Percentiles rank a stretch among this genome's conserved stretches.
Conservation (phyloP, 148 eudicot species). For the Dysphania ambrosioides region DNA sequence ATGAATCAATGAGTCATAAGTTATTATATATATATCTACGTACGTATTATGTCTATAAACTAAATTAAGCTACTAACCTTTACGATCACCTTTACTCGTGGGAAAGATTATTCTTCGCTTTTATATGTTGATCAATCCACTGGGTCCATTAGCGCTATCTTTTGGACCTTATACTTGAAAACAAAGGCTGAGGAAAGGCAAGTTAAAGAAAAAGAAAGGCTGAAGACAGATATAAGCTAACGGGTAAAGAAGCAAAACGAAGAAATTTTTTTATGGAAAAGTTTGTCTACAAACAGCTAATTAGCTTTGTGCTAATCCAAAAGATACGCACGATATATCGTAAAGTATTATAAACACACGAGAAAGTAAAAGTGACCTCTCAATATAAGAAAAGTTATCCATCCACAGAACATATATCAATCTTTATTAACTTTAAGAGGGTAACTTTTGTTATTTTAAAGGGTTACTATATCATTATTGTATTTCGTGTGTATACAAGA, state of each 20-base stretch:
- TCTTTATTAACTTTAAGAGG: no score
- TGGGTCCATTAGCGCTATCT: slow-evolving; percentile 34
- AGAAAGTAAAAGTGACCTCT: no score
- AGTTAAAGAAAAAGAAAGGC: slow-evolving; percentile 23
- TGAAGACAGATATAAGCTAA: slow-evolving; percentile 11
- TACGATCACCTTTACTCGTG: background rate
- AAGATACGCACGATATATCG: background rate
- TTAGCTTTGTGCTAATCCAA: slow-evolving; percentile 22
- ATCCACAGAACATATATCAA: no score
- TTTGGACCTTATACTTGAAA: slow-evolving; percentile 22
- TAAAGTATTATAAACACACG: no score
- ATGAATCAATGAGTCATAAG: no score
- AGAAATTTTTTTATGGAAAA: slow-evolving; percentile 13
- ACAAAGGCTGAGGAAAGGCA: slow-evolving; percentile 34
- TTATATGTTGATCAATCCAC: background rate
- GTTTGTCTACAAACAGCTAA: slow-evolving; percentile 29
- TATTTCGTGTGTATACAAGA: no score
- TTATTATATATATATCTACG: no score
- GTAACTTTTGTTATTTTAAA: no score
- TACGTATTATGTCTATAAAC: background rate
- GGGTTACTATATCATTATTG: no score
- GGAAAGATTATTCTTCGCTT: background rate
- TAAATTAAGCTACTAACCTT: background rate
- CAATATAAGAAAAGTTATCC: no score
- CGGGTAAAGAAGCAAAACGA: slow-evolving; percentile 12